Base-by-base conservation (phyloP, 352 stramenopile genomes). In the Phytophthora sojae region DNA sequence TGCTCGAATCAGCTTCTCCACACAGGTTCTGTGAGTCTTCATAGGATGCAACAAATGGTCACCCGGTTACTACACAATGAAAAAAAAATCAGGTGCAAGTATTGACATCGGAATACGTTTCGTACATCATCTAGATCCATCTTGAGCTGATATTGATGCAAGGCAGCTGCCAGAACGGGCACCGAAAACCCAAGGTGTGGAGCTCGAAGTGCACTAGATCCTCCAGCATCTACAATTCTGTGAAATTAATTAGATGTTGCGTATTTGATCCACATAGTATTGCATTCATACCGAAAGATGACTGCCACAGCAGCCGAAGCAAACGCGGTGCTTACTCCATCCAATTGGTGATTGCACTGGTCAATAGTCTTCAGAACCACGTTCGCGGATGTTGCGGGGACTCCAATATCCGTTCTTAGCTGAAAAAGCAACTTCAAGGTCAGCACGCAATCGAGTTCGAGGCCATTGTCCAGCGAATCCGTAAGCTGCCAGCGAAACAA, bases 301-400 rank as follows among this genome's bases (percentile, higher is more conserved):
- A 69, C 45, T 61, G 29, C 25, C 44, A 62, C 42, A 8, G 53
- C 55, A 60, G 57, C 42, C 26, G 57, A 65, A 55, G 59, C 53
- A 67, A 69, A 69, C 1, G 35, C 37, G 3, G 44, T 61, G 29
- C n/a, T 64, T 17, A 59, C 19, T n/a, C 21, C 57, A 59, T 52
- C 4, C 23, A 30, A 17, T 32, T 69, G 64, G 1, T 50, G 64
- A 49, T 63, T 57, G 25, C 32, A 73, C 6, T 69, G 52, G 8
- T 71, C 61, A 32, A 80, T 51, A 2, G 45, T 68, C 29, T 80
- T 80, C 51, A 80, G 55, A 55, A 75, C 59, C 25, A 76, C 52
- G 44, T 75, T 80, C 4, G 57, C 60, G 49, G 57, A 35, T 39
- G 61, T 61, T 17, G 61, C 26, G 26, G 69, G 64, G 51, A 77